Percentiles rank a stretch among this genome's conserved stretches.
Conservation (phyloP, 2,329 filamentous ascomycete genomes). For the Mycogone perniciosa region DNA sequence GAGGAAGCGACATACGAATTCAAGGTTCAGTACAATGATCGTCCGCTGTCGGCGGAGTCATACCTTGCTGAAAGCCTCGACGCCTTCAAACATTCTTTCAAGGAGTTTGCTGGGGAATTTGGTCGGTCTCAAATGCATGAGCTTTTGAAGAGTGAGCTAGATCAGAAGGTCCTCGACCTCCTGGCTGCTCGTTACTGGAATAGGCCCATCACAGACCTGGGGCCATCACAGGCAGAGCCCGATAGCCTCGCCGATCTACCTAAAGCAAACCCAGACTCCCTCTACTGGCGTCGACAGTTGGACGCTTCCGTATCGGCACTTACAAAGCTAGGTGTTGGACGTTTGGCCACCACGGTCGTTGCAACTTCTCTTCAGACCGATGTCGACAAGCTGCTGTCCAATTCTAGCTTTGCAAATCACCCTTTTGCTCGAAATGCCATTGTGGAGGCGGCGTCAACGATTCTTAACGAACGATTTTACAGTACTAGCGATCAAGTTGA, state of each 20-base stretch:
- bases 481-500: conserved; percentile 97
- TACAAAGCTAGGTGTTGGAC: conserved; percentile 89
- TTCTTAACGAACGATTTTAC: conserved; percentile 90
- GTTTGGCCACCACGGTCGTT: conserved; percentile 86
- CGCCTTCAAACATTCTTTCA: conserved; percentile 96
- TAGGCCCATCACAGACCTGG: conserved; percentile 82
- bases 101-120: conserved; percentile 84
- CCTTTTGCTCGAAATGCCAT: conserved; percentile 93
- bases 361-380: conserved; percentile 80
- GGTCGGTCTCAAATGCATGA: conserved; percentile 84
- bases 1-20: conserved; percentile 98
- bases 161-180: conserved; percentile 90
- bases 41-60: conserved; percentile 87
- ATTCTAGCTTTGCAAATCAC: conserved; percentile 81
- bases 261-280: conserved; percentile 75
- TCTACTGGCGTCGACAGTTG: conserved; percentile 91
- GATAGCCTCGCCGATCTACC: conserved; percentile 73
- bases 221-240: conserved; percentile 56
- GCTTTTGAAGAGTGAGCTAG: conserved; percentile 83
- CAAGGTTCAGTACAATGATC: conserved; percentile 98
- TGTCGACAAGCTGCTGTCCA: conserved; percentile 69
- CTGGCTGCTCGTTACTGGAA: conserved; percentile 97
- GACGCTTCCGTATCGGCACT: conserved; percentile 85
- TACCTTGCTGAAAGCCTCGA: conserved; percentile 94
- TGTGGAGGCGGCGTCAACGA: conserved; percentile 79